Percentiles rank a stretch among this genome's conserved stretches.
phyloP scores from a whole-genome alignment of 352 stramenopile genomes.

The Globisporangium yorkense region DNA sequence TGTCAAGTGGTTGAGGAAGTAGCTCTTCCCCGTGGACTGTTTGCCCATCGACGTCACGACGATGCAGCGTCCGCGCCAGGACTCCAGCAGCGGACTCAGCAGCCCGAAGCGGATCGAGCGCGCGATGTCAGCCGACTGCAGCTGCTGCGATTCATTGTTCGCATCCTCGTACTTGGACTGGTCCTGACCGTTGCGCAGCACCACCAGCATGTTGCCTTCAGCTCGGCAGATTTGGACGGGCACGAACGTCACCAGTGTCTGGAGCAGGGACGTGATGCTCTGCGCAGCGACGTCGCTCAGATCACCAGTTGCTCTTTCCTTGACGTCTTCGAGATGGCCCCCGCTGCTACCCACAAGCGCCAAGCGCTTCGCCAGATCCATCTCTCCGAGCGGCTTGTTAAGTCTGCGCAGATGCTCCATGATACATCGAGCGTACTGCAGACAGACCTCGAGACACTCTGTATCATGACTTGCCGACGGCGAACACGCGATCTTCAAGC shows the following conservation, averaged over 20 bases:
- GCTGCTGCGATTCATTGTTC: conserved; percentile 18
- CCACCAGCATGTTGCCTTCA: conserved; percentile 43
- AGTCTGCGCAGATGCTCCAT: conserved; percentile 48
- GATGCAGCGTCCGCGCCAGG: conserved; percentile 13
- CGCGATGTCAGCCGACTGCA: conserved; percentile 34
- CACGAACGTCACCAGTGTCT: conserved; percentile 53
- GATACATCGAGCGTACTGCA: conserved; percentile 24
- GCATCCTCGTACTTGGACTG: conserved; percentile 13
- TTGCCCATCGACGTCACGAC: conserved; percentile 16
- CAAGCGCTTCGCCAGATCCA: conserved; percentile 20
- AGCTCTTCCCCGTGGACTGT: conserved; percentile 76
- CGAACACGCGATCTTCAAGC: conserved; percentile 20
- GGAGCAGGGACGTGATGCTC: conserved; percentile 24
- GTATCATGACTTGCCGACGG: conserved; percentile 1
- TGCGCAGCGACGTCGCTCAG: conserved; percentile 7
- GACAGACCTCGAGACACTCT: not conserved
- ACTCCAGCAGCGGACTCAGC: conserved; percentile 13
- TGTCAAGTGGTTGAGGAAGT: conserved; percentile 61
- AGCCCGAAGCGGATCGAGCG: conserved; percentile 18
- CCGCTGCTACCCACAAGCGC: conserved; percentile 8
- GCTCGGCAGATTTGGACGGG: conserved; percentile 71
- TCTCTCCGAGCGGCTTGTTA: conserved; percentile 46
- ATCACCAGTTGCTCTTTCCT: not conserved
- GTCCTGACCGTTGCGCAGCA: conserved; percentile 43
- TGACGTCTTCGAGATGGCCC: conserved; percentile 3